Base-by-base conservation (phyloP, 768 basidiomycete species). In the Rhodocollybia butyracea region DNA sequence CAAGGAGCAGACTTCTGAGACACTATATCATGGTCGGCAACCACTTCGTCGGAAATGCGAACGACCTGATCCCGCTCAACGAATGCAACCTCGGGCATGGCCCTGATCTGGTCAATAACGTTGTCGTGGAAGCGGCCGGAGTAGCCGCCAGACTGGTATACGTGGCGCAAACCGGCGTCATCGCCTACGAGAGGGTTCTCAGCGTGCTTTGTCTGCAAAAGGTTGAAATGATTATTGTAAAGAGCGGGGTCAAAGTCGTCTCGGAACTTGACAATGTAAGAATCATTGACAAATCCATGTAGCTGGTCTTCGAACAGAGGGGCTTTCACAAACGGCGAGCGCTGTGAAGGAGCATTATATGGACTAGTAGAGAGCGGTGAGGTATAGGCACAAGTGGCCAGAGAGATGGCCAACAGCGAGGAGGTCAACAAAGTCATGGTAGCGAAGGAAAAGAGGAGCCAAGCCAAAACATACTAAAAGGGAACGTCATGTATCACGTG, bases 61-160 rank as follows among this genome's bases (percentile, higher is more conserved):
- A 98, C 93, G 63, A 95, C 75, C 76, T 97, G 94, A 78, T 99
- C 97, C 55, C 79, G 83, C 78, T 99, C 97, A 51, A 99, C 77
- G 65, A 89, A 96, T 17, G 85, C 89, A 30, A 99, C 95, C 69
- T 96, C 94, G 10, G 94, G 94, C 77, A 86, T 78, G 47, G 78
- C 70, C 51, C 96, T 81, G 68, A 99, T 85, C 63, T 82, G 78
- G 52, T 91, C 80, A 48, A 99, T 66, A 40, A 88, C 86, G 29
- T 69, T 65, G 27, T 81, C 71, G 19, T 85, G 80, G 76, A 98
- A 95, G 62, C 71, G 75, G 34, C 93, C 95, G 22, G 93, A 79
- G 68, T 95, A 97, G 38, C 91, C n/a, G n/a, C n/a, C 91, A 56
- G 80, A 83, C 34, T 86, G 80, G 66, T 93, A 97, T 64, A 96